Base-by-base conservation (phyloP, 257 asterid species). In the Knoxia roxburghii region DNA sequence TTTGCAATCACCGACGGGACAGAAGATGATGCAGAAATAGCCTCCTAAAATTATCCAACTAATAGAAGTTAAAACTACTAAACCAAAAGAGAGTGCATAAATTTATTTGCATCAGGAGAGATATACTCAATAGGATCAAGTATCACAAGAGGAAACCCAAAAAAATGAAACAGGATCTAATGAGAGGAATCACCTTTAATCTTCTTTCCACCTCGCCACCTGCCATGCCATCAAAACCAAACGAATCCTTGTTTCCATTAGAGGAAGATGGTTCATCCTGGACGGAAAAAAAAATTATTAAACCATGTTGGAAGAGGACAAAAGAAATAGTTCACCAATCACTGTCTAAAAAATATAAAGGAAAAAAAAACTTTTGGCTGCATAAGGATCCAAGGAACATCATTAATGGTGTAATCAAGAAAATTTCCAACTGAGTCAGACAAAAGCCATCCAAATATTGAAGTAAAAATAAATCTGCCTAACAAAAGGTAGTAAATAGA, bases 181-280 rank as follows among this genome's bases (percentile, higher is more conserved):
- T 73, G 64, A 55, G 53, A 48, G 35, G 46, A 27, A 64, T 70
- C 74, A 94, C 99, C 98, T 94, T 94, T 69, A 88, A 75, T 83
- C 96, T 90, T 84, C 86, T 87, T 85, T 88, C 96, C 77, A 85
- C 96, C 84, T 88, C 99, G 40, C 75, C 74, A 78, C 83, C 99
- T 23, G 91, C 83, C 87, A 90, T 85, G 70, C 96, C 98, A 84
- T 94, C 96, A 82, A 78, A 85, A 66, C 88, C 89, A 75, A 76
- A 74, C 43, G 82, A 65, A 71, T 90, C 95, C 80, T 85, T 90
- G 84, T 83, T 88, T 67, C 86, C 96, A 55, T 76, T 80, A 54
- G 83, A 78, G 56, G 88, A 74, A 40, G 93, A 79, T 69, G 87
- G 78, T 68, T 94, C 96, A 70, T 90, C 99, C 96, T 94, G 74